Percentiles rank a stretch among this genome's conserved stretches.
phyloP scores from a whole-genome alignment of 176 grass and related monocot genomes.

The Thalia dealbata region DNA sequence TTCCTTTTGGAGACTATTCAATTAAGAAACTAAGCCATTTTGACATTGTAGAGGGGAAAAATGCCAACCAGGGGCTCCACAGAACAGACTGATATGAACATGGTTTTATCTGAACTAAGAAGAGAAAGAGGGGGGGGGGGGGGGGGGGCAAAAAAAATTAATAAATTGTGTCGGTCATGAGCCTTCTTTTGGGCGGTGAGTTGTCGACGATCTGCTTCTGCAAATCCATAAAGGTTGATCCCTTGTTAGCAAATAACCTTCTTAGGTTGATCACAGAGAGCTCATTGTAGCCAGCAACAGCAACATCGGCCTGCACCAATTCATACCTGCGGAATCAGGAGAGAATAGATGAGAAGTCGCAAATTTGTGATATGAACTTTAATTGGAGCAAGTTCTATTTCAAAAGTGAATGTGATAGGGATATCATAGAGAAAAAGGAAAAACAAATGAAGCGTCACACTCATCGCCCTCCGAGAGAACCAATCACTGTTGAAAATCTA shows the following conservation, averaged over 20 bases:
- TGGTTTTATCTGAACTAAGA: background rate
- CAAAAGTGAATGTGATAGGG: background rate
- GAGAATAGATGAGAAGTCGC: background rate
- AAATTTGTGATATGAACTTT: background rate
- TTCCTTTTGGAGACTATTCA: background rate
- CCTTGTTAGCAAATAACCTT: conserved; percentile 71
- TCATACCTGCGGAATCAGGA: conserved; percentile 47
- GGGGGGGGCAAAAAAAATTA: conserved; percentile 5
- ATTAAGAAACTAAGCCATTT: background rate
- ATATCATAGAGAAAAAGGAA: background rate
- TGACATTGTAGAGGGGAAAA: background rate
- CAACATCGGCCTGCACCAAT: conserved; percentile 70
- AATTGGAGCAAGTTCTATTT: background rate
- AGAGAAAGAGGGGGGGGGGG: background rate
- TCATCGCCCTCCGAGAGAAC: no score
- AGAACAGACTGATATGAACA: background rate
- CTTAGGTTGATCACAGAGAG: conserved; percentile 93
- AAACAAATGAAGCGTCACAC: background rate
- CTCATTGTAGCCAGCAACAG: conserved; percentile 55
- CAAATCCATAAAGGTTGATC: conserved; percentile 79
- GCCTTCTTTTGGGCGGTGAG: conserved; percentile 53
- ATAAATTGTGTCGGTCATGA: conserved; percentile 60
- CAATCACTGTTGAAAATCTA: no score
- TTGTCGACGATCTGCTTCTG: conserved; percentile 89
- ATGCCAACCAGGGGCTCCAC: background rate